Conservation (phyloP, 179 eudicot genomes). For the Heliamphora pulchella region DNA sequence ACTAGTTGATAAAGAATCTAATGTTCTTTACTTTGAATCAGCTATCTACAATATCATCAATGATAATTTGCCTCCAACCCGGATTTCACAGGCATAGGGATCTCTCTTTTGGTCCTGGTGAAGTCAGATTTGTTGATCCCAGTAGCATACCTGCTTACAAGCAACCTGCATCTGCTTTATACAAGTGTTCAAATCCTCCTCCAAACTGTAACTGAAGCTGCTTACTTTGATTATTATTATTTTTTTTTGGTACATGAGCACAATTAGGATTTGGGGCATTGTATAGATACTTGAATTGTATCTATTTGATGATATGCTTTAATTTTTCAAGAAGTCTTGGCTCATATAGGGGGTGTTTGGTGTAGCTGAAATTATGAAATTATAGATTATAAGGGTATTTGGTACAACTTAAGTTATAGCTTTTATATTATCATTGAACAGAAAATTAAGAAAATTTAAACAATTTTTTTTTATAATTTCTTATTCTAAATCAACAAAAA, state of each 20-base stretch:
- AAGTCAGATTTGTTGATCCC: constrained; percentile 76
- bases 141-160: constrained; percentile 70
- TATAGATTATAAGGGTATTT: too few relatives aligned
- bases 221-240: neutral
- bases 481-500: too few relatives aligned
- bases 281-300: neutral
- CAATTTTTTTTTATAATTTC: too few relatives aligned
- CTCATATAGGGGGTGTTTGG: too few relatives aligned
- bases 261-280: neutral
- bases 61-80: constrained; percentile 9
- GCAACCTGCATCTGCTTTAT: constrained; percentile 70
- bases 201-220: constrained; percentile 49
- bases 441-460: too few relatives aligned
- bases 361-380: too few relatives aligned
- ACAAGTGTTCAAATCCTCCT: constrained; percentile 89
- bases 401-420: too few relatives aligned
- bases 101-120: constrained; percentile 72
- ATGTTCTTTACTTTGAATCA: neutral
- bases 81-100: constrained; percentile 66
- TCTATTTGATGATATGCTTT: neutral
- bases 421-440: too few relatives aligned
- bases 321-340: neutral
- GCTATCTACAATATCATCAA: neutral
- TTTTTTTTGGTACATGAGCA: neutral
- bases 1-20: neutral